Evolutionary conservation across 139 green algal genomes (phyloP), one percentile per base, ranked within the genome.

Genomic region (Limnomonas spitsbergensis): DNA sequence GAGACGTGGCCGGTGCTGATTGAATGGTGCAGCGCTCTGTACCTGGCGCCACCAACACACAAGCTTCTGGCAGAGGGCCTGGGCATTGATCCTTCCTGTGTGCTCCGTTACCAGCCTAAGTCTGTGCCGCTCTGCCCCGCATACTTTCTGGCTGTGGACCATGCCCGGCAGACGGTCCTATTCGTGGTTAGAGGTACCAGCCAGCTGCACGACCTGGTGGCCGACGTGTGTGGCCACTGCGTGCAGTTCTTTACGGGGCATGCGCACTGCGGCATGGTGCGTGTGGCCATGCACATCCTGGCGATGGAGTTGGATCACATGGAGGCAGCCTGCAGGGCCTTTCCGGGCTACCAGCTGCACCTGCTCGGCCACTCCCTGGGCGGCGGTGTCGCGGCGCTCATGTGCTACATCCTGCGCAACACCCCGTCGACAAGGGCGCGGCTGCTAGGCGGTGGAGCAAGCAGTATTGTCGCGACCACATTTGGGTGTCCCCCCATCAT

Each of bases 321-420:
- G 4, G 34, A 61, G 2, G 47, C 24, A 38, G 36, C 32, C 29
- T 39, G 69, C 27, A 32, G 32, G 9, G 9, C 9, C 20, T 42
- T 20, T 71, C 61, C 27, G 6, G 27, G 61, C 32, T 87, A 80
- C 76, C 37, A 53, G 27, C 34, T 85, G 39, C 36, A 82, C 53
- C 47, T 85, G 53, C 75, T 87, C 47, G 83, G 86, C 1, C 83
- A 89, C 68, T 88, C 79, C 1, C 37, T 91, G 53, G 83, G 83
- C 40, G 86, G 84, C 37, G 80, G 79, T 24, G 82, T 88, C 38
- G 86, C 86, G 37, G 84, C 79, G 7, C 80, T 91, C 73, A 40
- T 79, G 39, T 79, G 79, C 26, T 73, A 85, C 34, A 83, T 88
- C 69, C 75, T 91, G 66, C 70, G 78, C 2, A 39, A 37, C 52